Base-by-base conservation (phyloP, 2,329 filamentous ascomycete genomes). In the Dryadomyces quercivorus region DNA sequence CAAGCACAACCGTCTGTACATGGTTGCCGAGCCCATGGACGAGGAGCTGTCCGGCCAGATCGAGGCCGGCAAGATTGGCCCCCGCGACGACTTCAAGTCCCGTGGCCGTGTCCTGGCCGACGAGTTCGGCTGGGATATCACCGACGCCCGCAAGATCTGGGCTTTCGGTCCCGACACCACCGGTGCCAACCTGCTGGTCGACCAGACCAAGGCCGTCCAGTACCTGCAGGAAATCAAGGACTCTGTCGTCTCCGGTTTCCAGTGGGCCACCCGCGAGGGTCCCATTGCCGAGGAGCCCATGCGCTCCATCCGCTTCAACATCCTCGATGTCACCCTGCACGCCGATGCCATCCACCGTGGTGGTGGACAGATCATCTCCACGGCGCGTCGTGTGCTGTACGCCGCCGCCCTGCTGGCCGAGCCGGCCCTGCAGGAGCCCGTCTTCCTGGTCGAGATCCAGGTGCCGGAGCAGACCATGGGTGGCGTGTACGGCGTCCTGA, bases 191-290 rank as follows among this genome's bases (percentile, higher is more conserved):
- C 78, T 98, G 82, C 80, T 98, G 66, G 85, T 98, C 70, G 93
- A 98, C 77, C 93, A 97, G 86, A 96, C 92, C 82, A 98, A 97
- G 88, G 93, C 93, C 66, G 93, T 98, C 63, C 93, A 98, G 81
- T 98, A 97, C 85, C 83, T 98, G 70, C 93, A 89, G 80, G 93
- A 98, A 88, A 98, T 98, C 85, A 98, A 98, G 88, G 93, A 98
- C 72, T 97, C 92, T 59, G 86, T 97, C 65, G 91, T 97, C 70
- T 97, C 93, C 65, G 93, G 93, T 85, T 98, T 98, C 90, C 93
- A 98, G 77, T 98, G 93, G 93, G 93, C 93, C 64, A 89, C 88
- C 66, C 86, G 92, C 71, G 93, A 98, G 82, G 93, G 93, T 80
- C 93, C 93, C 67, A 76, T 98, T 70, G 91, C 87, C 65, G 93